Evolutionary conservation across 2,329 filamentous ascomycete species (phyloP), one percentile per base, ranked within the genome.

Genomic region (Knoxdaviesia proteae): DNA sequence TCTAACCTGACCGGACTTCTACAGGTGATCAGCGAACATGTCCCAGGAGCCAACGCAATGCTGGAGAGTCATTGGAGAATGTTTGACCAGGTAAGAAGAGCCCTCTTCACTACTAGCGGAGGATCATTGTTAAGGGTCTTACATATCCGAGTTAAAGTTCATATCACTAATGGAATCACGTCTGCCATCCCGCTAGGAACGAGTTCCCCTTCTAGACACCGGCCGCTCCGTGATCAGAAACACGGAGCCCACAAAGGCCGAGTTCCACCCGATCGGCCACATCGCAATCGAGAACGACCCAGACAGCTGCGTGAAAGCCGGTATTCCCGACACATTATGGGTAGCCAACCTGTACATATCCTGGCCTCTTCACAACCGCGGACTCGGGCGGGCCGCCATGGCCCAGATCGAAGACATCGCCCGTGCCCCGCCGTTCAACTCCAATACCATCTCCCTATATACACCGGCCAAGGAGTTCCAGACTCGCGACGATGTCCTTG

Each of bases 271-370:
- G n/a, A 52, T 63, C 40, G 61, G 62, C 7, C 61, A 64, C 50
- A 52, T 61, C 11, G 58, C 56, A 6, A 50, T 64, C 4, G 58
- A 61, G 38, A 40, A 52, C 11, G 54, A 55, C 20, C 48, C 54
- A 2, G 51, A 55, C 20, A 20, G 20, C 20, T 20, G 20, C 20
- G 20, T 20, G 20, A 20, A 20, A 20, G 3, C 20, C 20, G 20
- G 20, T 20, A 20, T 20, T 3, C 20, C 20, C 9, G 51, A 49
- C 8, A 58, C 56, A 5, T 50, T 58, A 34, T 64, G 61, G 60
- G 49, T 63, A 32, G 59, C 60, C 41, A 55, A 54, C 6, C 54
- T 64, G 11, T 65, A 60, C 49, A 54, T 65, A 44, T 63, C 61
- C 36, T 54, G 53, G 42, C 53, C 53, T 1, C 49, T 63, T 32